Conservation (phyloP, 352 stramenopile species). For the Pythium guiyangense region DNA sequence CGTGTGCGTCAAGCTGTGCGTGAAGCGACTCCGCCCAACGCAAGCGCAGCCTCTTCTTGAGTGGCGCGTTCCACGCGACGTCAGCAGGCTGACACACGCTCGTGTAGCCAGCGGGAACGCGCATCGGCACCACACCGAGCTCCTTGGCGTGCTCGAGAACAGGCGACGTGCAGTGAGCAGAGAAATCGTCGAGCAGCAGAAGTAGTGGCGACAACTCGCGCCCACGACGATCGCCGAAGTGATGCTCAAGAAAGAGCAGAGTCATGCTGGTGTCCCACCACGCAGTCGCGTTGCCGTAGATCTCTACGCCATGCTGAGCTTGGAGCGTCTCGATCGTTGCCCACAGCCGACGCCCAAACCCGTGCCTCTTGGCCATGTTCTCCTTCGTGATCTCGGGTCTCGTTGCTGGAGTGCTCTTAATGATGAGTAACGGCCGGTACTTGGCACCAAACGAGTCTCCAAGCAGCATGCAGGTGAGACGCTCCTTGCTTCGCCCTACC, state of each 20-base stretch:
- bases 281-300: conserved; percentile 21
- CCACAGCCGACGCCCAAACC: conserved; percentile 18
- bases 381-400: neutral
- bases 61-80: conserved; percentile 7
- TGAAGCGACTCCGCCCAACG: conserved; percentile 3
- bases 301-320: conserved; percentile 4
- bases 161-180: conserved; percentile 2
- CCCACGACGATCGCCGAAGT: conserved; percentile 11
- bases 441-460: conserved; percentile 20
- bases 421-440: conserved; percentile 18
- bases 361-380: conserved; percentile 11
- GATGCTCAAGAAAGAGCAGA: conserved; percentile 16
- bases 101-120: conserved; percentile 4
- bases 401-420: conserved; percentile 18
- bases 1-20: neutral
- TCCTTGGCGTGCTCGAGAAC: neutral
- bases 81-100: conserved; percentile 9
- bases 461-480: conserved; percentile 13
- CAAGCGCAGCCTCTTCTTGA: conserved; percentile 1
- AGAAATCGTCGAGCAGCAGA: conserved; percentile 10
- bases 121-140: conserved; percentile 1
- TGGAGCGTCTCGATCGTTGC: conserved; percentile 15
- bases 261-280: conserved; percentile 29
- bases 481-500: conserved; percentile 20
- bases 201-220: neutral